Conservation (phyloP, 805 yeast genomes). For the Saccharomycopsis fodiens region DNA sequence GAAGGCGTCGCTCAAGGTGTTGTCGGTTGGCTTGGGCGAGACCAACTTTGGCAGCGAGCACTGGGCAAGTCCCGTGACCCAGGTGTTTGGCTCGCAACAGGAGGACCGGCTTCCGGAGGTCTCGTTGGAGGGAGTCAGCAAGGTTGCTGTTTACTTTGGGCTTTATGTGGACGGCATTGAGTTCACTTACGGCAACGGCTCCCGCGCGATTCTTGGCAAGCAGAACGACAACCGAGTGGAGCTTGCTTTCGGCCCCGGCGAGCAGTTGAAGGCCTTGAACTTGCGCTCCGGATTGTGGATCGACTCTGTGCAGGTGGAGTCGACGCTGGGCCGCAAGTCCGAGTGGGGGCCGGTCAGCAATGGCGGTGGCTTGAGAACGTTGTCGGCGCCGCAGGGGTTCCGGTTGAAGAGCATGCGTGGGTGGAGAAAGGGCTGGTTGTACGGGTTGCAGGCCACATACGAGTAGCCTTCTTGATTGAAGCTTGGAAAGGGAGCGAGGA, state of each 20-base stretch:
- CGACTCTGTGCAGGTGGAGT: slow-evolving; percentile 73
- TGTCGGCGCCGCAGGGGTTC: slow-evolving; percentile 56
- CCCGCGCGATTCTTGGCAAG: slow-evolving; percentile 18
- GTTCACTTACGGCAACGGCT: slow-evolving; percentile 32
- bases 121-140: slow-evolving; percentile 35
- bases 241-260: slow-evolving; percentile 48
- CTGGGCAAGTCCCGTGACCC: background rate
- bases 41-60: slow-evolving; percentile 21
- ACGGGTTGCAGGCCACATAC: slow-evolving; percentile 23
- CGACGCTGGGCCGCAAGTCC: slow-evolving; percentile 49
- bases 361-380: slow-evolving; percentile 56
- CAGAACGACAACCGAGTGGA: slow-evolving; percentile 44
- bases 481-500: too few species aligned
- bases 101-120: slow-evolving; percentile 24
- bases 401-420: slow-evolving; percentile 67
- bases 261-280: slow-evolving; percentile 49
- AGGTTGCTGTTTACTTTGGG: slow-evolving; percentile 65
- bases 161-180: slow-evolving; percentile 76
- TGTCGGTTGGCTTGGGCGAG: slow-evolving; percentile 26
- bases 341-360: slow-evolving; percentile 57
- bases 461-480: too few species aligned
- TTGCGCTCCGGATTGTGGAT: slow-evolving; percentile 82
- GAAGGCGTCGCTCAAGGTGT: slow-evolving; percentile 25
- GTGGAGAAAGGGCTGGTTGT: slow-evolving; percentile 59
- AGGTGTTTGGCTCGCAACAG: slow-evolving; percentile 33